These are phyloP conservation scores for Zygotorulaspora danielsina DNA, from an alignment of 805 yeast species.

Conservation along the genomic window DNA sequence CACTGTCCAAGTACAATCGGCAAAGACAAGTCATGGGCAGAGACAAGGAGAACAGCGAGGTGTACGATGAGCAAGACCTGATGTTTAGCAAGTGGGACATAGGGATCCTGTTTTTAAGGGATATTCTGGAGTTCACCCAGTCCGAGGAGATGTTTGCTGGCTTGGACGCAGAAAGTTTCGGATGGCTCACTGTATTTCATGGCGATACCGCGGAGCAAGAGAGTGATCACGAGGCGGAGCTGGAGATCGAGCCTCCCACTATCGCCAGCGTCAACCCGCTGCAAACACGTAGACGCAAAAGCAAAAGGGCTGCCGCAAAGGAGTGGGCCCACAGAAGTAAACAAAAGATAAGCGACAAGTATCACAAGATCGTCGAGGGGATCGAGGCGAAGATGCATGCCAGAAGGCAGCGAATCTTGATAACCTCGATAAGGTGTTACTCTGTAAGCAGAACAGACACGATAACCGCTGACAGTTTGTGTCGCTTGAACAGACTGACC, in stretches of 20 bases:
- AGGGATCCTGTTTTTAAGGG: conserved; percentile 12
- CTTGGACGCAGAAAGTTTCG: conserved; percentile 5
- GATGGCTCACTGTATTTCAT: conserved; percentile 14
- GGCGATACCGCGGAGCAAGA: conserved; percentile 6
- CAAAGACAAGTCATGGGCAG: conserved; percentile 5
- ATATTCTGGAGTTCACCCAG: conserved; percentile 9
- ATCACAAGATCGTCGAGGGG: conserved; percentile 5
- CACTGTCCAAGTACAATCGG: conserved; percentile 6
- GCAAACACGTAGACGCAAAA: background rate
- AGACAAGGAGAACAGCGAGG: conserved; percentile 1
- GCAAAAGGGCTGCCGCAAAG: conserved; percentile 8
- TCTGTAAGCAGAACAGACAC: conserved; percentile 7
- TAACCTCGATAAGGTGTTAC: conserved; percentile 15
- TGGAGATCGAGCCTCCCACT: conserved; percentile 3
- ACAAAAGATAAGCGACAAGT: conserved; percentile 5
- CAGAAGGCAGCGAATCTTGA: conserved; percentile 9
- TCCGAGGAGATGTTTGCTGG: conserved; percentile 1
- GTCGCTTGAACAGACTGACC: conserved; percentile 10
- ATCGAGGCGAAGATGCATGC: conserved; percentile 7
- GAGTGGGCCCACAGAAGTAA: conserved; percentile 10
- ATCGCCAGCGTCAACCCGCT: background rate
- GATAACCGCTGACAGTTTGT: conserved; percentile 9
- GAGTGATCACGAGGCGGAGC: background rate
- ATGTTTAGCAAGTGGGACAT: conserved; percentile 19
- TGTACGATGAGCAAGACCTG: conserved; percentile 11